Evolutionary conservation across 139 green algal species (phyloP).

Genomic region (Marvania coccoides): DNA sequence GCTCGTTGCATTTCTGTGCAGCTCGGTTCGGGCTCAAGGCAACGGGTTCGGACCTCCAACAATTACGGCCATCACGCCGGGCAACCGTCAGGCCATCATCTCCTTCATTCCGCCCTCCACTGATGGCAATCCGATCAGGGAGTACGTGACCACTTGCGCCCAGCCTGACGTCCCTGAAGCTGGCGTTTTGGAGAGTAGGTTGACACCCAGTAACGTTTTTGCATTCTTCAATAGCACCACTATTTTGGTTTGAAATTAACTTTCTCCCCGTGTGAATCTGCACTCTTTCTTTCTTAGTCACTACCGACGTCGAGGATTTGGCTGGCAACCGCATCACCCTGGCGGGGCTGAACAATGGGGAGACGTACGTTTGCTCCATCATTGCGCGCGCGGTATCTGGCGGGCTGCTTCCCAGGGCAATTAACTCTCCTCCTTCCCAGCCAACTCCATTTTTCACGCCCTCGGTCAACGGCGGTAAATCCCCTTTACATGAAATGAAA

Average conservation of each 20-base stretch:
- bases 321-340: background rate
- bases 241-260: background rate
- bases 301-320: background rate
- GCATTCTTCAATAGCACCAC: background rate
- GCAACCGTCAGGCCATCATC: background rate
- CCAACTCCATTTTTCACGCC: constrained; percentile 5
- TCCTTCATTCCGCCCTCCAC: background rate
- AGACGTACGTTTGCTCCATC: background rate
- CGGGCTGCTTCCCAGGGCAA: background rate
- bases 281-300: background rate
- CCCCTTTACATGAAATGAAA: too few relatives aligned
- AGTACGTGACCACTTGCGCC: background rate
- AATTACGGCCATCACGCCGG: background rate
- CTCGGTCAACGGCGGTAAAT: background rate
- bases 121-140: background rate
- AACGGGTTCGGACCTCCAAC: background rate
- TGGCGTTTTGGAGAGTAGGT: background rate
- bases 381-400: background rate
- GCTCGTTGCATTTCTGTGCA: background rate
- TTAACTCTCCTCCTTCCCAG: constrained; percentile 1
- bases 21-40: background rate
- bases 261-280: background rate
- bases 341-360: background rate
- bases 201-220: background rate
- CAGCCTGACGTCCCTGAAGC: background rate